phyloP scores from a whole-genome alignment of 257 asterid genomes.

The Striga asiatica region DNA sequence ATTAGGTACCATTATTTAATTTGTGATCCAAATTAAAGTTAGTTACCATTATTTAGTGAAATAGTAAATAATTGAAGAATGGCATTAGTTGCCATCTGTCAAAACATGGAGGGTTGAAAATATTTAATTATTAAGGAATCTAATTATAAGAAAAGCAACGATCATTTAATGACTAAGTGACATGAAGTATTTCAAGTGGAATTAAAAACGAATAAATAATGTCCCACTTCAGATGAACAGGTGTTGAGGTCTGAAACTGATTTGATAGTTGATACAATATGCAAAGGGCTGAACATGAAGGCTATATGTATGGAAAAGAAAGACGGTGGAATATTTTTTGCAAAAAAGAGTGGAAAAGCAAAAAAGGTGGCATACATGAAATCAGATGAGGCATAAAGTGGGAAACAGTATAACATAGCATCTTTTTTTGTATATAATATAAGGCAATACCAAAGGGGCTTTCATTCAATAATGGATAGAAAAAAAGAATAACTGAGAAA shows the following conservation, averaged over 20 bases:
- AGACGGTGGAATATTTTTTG: neutral
- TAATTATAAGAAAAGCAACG: neutral
- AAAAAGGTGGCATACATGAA: neutral
- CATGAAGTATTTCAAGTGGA: neutral
- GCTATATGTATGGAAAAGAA: neutral
- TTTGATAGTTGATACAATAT: too few relatives aligned
- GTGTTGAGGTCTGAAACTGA: neutral
- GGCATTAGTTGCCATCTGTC: neutral
- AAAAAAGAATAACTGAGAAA: conserved; percentile 5
- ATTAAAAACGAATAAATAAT: neutral
- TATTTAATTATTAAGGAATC: neutral
- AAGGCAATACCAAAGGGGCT: conserved; percentile 5
- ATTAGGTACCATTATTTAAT: neutral
- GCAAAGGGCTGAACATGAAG: too few relatives aligned
- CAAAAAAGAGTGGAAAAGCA: neutral
- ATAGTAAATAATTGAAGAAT: neutral
- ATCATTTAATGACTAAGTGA: neutral
- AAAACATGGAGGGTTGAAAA: neutral
- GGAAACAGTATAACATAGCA: neutral
- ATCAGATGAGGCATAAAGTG: neutral
- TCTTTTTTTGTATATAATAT: neutral
- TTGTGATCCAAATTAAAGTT: neutral
- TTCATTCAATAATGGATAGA: conserved; percentile 7
- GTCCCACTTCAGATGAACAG: neutral
- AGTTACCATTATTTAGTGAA: too few relatives aligned